These are phyloP conservation scores for Globisporangium spiculum DNA, from an alignment of 352 stramenopile genomes.

Conservation along the genomic window DNA sequence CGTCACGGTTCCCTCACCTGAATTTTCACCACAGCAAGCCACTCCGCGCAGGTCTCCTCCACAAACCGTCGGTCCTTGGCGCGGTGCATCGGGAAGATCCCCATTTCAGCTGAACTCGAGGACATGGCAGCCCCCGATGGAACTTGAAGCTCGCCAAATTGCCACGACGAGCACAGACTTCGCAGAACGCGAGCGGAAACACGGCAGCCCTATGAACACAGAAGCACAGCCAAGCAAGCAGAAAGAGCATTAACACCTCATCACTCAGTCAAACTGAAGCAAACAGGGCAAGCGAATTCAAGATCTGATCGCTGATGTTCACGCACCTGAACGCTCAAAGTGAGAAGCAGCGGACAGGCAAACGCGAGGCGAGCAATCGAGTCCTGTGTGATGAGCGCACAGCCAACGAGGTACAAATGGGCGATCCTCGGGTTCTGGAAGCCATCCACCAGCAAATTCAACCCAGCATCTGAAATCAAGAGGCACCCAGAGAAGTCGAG, in stretches of 20 bases:
- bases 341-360: constrained; percentile 63
- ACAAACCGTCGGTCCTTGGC: constrained; percentile 67
- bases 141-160: constrained; percentile 48
- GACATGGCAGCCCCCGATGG: constrained; percentile 21
- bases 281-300: not conserved
- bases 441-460: constrained; percentile 49
- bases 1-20: constrained; percentile 26
- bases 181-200: constrained; percentile 58
- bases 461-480: constrained; percentile 47
- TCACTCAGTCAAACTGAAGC: not conserved
- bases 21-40: constrained; percentile 56
- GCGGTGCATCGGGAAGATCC: constrained; percentile 64
- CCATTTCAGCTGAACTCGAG: constrained; percentile 31
- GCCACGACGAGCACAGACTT: constrained; percentile 66
- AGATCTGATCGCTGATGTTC: not conserved
- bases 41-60: constrained; percentile 49
- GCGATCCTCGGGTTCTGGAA: constrained; percentile 49
- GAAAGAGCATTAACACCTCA: not conserved
- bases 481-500: constrained; percentile 59
- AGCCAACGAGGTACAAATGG: constrained; percentile 61
- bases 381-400: constrained; percentile 61
- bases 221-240: not conserved
- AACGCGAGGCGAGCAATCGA: constrained; percentile 55
- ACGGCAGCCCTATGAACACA: constrained; percentile 37
- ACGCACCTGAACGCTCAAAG: constrained; percentile 49